Base-by-base conservation (phyloP, 805 yeast genomes). In the Pichia occidentalis region DNA sequence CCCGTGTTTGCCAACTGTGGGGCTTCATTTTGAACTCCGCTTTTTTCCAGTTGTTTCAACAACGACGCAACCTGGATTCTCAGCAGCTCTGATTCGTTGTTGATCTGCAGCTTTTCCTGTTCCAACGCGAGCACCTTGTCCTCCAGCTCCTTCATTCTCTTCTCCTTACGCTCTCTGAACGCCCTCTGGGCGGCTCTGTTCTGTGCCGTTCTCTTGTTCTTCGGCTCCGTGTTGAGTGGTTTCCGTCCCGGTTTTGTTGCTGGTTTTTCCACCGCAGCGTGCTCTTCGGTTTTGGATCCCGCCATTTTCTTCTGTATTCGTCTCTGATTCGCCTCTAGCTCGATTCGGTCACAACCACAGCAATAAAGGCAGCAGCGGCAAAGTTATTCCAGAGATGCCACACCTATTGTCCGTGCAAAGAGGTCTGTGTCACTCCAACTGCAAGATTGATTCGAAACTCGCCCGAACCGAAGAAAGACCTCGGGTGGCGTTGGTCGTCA, bases 131-230 rank as follows among this genome's bases (percentile, higher is more conserved):
- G 61, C 11, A 90, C 95, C 49, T 84, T 79, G 32, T 77, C 78
- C 56, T 88, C 96, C 44, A 90, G 68, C 47, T 86, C 95, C 54
- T 77, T 75, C 78, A 92, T 73, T 54, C 84, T 85, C 35, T 70
- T 71, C 59, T 90, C 97, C 59, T 90, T 90, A 44, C 6, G 97
- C 97, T 39, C 97, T 70, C 62, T 92, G 98, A n/a, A 44, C 6
- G 97, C 97, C 38, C 97, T 70, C 62, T 92, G 98, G n/a, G 97
- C 97, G 3, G 97, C 97, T 52, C 97, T 73, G 60, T 92, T 90
- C 63, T 92, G 97, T 2, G 97, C 97, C 12, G 95, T 86, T 50
- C 98, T 70, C 67, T 85, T 90, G 52, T 77, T 78, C 56, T 82
- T 86, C 49, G 86, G 95, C 14, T 74, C 71, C 7, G 80, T 75